Percentiles rank a stretch among this genome's conserved stretches.
phyloP scores from a whole-genome alignment of 2,329 filamentous ascomycete genomes.

The Rhynchosporium agropyri region DNA sequence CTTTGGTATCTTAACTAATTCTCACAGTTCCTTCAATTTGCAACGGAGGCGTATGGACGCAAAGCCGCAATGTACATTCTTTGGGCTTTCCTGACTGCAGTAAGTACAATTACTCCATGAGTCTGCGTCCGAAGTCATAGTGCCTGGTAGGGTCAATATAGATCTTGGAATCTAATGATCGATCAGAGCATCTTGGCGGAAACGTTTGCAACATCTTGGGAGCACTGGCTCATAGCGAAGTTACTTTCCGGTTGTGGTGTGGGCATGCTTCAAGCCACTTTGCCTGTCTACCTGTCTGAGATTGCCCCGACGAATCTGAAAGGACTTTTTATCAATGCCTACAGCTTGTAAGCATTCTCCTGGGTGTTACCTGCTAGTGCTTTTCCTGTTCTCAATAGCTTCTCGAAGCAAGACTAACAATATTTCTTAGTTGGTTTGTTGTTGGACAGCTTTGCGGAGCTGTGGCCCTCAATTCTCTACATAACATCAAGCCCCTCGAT shows the following conservation, averaged over 20 bases:
- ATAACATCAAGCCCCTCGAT: slow-evolving; percentile 40
- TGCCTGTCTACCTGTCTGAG: slow-evolving; percentile 33
- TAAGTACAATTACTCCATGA: slow-evolving; percentile 11
- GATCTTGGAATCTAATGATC: background rate
- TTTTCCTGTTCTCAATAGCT: background rate
- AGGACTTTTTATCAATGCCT: slow-evolving; percentile 29
- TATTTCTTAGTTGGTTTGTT: slow-evolving; percentile 45
- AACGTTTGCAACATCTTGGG: slow-evolving; percentile 28
- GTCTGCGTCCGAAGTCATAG: background rate
- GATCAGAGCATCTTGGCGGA: slow-evolving; percentile 30
- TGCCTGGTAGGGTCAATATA: background rate
- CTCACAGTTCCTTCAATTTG: slow-evolving; percentile 30
- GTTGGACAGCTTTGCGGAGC: slow-evolving; percentile 49
- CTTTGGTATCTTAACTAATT: too few relatives aligned
- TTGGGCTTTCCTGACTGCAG: slow-evolving; percentile 41
- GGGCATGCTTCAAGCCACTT: slow-evolving; percentile 32
- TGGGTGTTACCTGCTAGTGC: too few relatives aligned
- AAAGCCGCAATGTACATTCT: slow-evolving; percentile 42
- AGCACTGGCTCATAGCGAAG: slow-evolving; percentile 32
- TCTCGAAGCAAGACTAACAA: slow-evolving; percentile 7
- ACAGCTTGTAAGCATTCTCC: slow-evolving; percentile 26
- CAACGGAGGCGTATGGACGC: slow-evolving; percentile 40
- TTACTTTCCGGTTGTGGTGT: slow-evolving; percentile 32
- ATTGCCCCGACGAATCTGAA: slow-evolving; percentile 31
- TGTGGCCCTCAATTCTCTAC: slow-evolving; percentile 46